Base-by-base conservation (phyloP, 768 basidiomycete species). In the Pleurotus ostreatus region DNA sequence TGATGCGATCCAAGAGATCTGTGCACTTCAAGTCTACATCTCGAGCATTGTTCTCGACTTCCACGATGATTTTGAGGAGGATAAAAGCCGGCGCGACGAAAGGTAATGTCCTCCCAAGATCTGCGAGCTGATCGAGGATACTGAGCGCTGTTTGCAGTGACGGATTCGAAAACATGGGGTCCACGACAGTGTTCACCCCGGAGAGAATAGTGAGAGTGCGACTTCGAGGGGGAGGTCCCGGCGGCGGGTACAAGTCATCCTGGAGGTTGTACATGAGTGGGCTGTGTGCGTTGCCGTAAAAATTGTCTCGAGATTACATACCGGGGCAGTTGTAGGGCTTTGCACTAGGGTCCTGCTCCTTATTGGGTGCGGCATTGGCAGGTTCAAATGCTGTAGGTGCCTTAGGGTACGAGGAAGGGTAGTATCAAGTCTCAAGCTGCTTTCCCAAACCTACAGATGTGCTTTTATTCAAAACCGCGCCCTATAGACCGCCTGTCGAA, bases 1-100 rank as follows among this genome's bases (percentile, higher is more conserved):
- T 71, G 61, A 74, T 68, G n/a, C 74, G 72, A 45, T 76, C 73
- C 39, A 76, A 56, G 25, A 76, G 63, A 55, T 76, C 74, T 49
- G 59, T 69, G 58, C 73, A 76, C 53, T 76, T 76, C 16, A 66
- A 56, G 52, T 76, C 74, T 8, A 70, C 73, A 18, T 76, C 74
- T 40, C 70, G 66, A 2, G 71, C 73, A 9, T 55, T 60, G 49
- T 61, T 64, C 59, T 76, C 74, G 55, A 76, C 62, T 55, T 72
- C 71, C 58, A 76, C 69, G 59, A 74, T 74, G 54, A 73, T 59
- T 62, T 73, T 74, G 22, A 76, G 67, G 20, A 76, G 53, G 37
- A 74, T 65, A 56, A 74, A 74, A 2, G 70, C 73, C 1, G 74
- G 73, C 0, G 72, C 69, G 18, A 76, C 60, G 60, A 73, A 73